Base-by-base conservation (phyloP, 2,329 filamentous ascomycete genomes). In the Paecilomyces sp. region DNA sequence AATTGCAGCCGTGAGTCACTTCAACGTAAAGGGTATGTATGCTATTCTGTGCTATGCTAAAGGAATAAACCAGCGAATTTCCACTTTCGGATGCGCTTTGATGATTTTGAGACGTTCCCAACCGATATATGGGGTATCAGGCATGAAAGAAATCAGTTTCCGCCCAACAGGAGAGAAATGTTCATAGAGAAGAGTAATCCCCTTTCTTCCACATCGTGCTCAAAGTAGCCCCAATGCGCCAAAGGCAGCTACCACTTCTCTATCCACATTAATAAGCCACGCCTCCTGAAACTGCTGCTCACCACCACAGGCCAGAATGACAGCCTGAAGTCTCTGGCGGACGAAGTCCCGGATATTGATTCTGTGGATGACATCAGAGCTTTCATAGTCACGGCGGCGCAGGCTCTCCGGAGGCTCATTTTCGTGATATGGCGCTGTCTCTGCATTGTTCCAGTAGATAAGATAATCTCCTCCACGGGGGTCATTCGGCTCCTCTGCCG, bases 281-380 rank as follows among this genome's bases (percentile, higher is more conserved):
- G 76, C 71, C 22, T 71, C 71, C 59, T 76, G 71, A 65, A 79
- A 79, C 47, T 68, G 70, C 58, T 76, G 71, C 30, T 71, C 70
- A 3, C 77, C 76, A 50, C 76, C 77, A 62, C 75, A 77, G 2
- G 67, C 65, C 53, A 67, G 64, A 54, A 78, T 72, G n/a, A 77
- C 65, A 5, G 71, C 69, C 15, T 73, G 73, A 36, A 81, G 62
- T 41, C 71, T 72, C 55, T 77, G 72, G 1, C 74, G 71, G 11
- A 81, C 70, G 62, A 78, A 80, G 11, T 74, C 70, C n/a, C 77
- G 72, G 30, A 79, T 74, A 52, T 79, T 77, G 56, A 79, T 69
- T 15, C 72, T 73, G 58, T 79, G 76, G 13, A 79, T 71, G 9
- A 74, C 67, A 60, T 81, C 78, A 6, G 70, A 65, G 47, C 69